A percentile compares a stretch with the other conserved stretches of the same genome.
phyloP scores from a whole-genome alignment of 108 stramenopile genomes.

The Poteriospumella lacustris region DNA sequence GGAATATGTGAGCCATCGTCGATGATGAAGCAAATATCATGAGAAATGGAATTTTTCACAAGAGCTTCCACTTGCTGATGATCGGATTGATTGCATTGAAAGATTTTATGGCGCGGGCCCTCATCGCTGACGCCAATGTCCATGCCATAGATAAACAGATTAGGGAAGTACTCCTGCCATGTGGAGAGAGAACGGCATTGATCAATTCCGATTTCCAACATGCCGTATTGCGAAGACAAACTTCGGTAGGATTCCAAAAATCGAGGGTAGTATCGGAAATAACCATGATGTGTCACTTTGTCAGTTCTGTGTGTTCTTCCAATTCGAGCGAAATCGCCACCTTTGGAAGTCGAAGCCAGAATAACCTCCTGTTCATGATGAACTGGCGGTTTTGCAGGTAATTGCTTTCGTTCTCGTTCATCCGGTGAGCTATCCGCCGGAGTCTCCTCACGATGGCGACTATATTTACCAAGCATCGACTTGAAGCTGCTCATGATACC shows the following conservation, averaged over 20 bases:
- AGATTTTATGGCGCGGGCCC: background rate
- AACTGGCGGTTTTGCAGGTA: too few relatives aligned
- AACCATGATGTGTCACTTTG: constrained; percentile 39
- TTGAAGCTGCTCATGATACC: too few relatives aligned
- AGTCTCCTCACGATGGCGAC: too few relatives aligned
- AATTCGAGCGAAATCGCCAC: constrained; percentile 19
- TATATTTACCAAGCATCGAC: too few relatives aligned
- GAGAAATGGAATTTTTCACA: background rate
- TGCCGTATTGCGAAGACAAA: background rate
- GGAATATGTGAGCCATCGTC: constrained; percentile 41
- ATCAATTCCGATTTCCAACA: constrained; percentile 36
- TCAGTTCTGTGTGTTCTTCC: constrained; percentile 1
- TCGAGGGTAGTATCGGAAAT: constrained; percentile 33
- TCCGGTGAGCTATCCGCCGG: too few relatives aligned
- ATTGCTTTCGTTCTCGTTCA: too few relatives aligned
- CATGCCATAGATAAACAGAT: constrained; percentile 21
- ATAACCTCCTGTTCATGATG: too few relatives aligned
- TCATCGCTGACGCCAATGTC: constrained; percentile 24
- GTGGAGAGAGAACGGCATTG: background rate
- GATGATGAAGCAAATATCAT: constrained; percentile 23
- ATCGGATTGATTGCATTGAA: constrained; percentile 5
- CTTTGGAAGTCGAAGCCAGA: background rate
- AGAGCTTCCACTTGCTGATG: background rate
- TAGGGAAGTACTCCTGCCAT: constrained; percentile 31
- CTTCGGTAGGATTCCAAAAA: constrained; percentile 1